Base-by-base conservation (phyloP, 345 rosid species). In the Brassica incana region DNA sequence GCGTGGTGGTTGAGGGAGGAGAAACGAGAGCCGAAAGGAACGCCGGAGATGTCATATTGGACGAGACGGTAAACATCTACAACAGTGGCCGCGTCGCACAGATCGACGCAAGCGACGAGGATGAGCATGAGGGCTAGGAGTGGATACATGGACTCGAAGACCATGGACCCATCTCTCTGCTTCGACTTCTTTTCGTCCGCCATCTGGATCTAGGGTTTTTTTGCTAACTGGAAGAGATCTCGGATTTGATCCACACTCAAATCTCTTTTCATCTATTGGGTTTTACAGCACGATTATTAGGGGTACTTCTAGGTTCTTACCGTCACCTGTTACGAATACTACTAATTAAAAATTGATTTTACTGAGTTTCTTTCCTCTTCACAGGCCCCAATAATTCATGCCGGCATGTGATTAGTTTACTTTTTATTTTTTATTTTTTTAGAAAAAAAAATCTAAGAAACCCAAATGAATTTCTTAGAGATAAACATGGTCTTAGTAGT, bases 1-100 rank as follows among this genome's bases (percentile, higher is more conserved):
- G 97, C 99, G 74, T 93, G 99, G 79, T 95, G 97, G 50, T 91
- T 95, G 79, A 95, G 92, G 2, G 85, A 68, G 20, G 99, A 92
- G 82, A 95, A 85, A 54, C 99, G 97, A 81, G 99, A 95, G 74
- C 97, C 99, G 32, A 93, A 91, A 2, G 90, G 97, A 4, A 83
- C 91, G 32, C 99, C 97, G 62, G 99, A 88, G 83, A 93, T 91
- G 58, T 95, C 99, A 43, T 95, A 95, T 67, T 95, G 99, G 58
- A 95, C 91, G 25, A 95, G 88, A 68, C 99, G 99, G 85, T 95
- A 95, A 58, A 91, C 99, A 78, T 95, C 98, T 45, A 95, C 94
- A 66, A 91, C 98, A 63, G 99, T 87, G 77, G 98, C 98, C 0
- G 98, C 98, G 67, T 87, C 97, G 78, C 98, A 90, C 79, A 95